Percentiles rank a stretch among this genome's conserved stretches.
phyloP scores from a whole-genome alignment of 768 basidiomycete species.

The Favolaschia claudopus region DNA sequence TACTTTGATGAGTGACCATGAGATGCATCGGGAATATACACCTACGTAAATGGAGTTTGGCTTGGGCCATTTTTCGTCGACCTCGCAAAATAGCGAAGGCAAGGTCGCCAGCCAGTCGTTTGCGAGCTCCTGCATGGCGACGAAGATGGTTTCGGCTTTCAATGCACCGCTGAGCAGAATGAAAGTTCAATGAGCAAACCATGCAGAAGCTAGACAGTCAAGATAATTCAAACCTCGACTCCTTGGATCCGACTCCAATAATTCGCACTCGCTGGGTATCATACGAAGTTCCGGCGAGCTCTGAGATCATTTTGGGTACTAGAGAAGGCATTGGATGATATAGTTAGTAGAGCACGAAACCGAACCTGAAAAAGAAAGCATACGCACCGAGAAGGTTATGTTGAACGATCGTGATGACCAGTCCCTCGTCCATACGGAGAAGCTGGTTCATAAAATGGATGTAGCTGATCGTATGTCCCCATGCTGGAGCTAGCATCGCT shows the following conservation, averaged over 20 bases:
- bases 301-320: background rate
- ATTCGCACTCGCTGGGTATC: background rate
- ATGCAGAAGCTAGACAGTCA: too few relatives aligned
- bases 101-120: slow-evolving; percentile 1
- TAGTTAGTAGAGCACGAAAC: too few relatives aligned
- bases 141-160: background rate
- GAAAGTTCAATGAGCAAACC: background rate
- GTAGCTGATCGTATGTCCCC: slow-evolving; percentile 6
- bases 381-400: slow-evolving; percentile 3
- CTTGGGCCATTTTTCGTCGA: slow-evolving; percentile 1
- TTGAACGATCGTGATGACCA: slow-evolving; percentile 2
- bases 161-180: background rate
- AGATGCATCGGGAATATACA: background rate
- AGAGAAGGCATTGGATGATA: too few relatives aligned
- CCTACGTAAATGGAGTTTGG: slow-evolving; percentile 11
- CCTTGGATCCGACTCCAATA: background rate
- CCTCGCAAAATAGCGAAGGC: background rate
- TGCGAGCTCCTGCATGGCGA: background rate
- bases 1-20: too few relatives aligned
- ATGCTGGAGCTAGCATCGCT: slow-evolving; percentile 1
- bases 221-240: background rate
- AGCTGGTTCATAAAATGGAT: background rate
- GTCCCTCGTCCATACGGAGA: background rate
- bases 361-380: background rate
- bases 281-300: background rate